Percentiles rank a stretch among this genome's conserved stretches.
phyloP scores from a whole-genome alignment of 108 stramenopile species.

The Nannochloropsis granulata region DNA sequence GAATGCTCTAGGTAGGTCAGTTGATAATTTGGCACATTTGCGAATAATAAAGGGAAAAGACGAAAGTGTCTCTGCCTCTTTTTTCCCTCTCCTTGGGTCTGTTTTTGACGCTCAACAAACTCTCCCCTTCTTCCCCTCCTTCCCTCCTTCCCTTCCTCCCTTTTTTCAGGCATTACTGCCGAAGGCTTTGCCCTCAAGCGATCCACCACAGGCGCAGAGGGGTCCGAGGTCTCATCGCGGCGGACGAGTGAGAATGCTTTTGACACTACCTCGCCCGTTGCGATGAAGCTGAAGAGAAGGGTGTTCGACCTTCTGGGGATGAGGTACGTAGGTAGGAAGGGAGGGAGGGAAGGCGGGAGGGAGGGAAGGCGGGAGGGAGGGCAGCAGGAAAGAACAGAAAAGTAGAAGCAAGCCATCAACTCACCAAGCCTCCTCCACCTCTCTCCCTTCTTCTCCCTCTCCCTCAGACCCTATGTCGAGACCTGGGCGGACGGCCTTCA shows the following conservation, averaged over 20 bases:
- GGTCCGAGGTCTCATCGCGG: background rate
- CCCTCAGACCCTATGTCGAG: constrained; percentile 43
- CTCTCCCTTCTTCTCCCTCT: background rate
- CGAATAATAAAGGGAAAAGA: too few relatives aligned
- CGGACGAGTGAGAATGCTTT: constrained; percentile 1
- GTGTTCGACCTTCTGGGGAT: constrained; percentile 10
- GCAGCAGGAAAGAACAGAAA: too few relatives aligned
- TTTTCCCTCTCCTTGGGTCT: background rate
- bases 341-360: background rate
- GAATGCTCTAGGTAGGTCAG: constrained; percentile 10
- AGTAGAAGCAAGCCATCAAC: too few relatives aligned
- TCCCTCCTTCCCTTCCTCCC: background rate
- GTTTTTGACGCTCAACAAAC: too few relatives aligned
- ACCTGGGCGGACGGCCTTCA: constrained; percentile 63
- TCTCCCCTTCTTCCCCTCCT: background rate
- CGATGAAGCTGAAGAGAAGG: background rate
- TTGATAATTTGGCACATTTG: background rate
- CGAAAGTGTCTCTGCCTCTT: background rate
- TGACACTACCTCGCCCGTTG: background rate
- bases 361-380: background rate
- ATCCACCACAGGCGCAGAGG: background rate
- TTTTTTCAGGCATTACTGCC: background rate
- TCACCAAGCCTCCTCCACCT: too few relatives aligned
- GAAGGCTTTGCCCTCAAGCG: background rate
- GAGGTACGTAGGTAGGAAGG: constrained; percentile 38